Evolutionary conservation across 2,329 filamentous ascomycete species (phyloP).

Genomic region (Rhytidhysteron rufulum): DNA sequence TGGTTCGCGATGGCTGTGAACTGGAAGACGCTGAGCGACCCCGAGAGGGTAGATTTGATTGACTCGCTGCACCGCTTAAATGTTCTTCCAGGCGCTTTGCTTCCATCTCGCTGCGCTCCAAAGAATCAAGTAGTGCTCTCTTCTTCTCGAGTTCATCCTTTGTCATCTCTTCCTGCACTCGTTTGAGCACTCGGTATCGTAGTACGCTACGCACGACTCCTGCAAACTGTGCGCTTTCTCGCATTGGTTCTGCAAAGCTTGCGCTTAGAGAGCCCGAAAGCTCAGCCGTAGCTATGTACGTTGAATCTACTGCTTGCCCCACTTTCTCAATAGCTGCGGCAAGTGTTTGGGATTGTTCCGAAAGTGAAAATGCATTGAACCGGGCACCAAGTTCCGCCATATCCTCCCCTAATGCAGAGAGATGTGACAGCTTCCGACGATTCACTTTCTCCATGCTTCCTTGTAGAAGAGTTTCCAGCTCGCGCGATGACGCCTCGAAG

Average conservation of each 20-base stretch:
- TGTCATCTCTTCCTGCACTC: slow-evolving; percentile 96
- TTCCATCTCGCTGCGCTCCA: slow-evolving; percentile 92
- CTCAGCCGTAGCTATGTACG: slow-evolving; percentile 93
- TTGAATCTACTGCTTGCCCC: slow-evolving; percentile 91
- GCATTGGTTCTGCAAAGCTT: slow-evolving; percentile 94
- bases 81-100: slow-evolving; percentile 93
- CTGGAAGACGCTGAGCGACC: slow-evolving; percentile 64
- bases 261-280: slow-evolving; percentile 83
- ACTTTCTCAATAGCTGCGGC: slow-evolving; percentile 90
- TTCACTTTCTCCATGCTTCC: slow-evolving; percentile 98
- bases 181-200: slow-evolving; percentile 84
- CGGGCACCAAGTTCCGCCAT: slow-evolving; percentile 90
- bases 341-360: slow-evolving; percentile 82
- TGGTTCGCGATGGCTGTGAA: slow-evolving; percentile 43
- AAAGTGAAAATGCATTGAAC: slow-evolving; percentile 94
- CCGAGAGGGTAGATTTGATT: slow-evolving; percentile 57
- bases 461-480: slow-evolving; percentile 81
- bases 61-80: slow-evolving; percentile 53
- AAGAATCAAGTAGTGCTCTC: slow-evolving; percentile 70
- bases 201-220: slow-evolving; percentile 87
- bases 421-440: slow-evolving; percentile 77
- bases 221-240: slow-evolving; percentile 95
- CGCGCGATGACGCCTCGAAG: slow-evolving; percentile 88
- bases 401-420: slow-evolving; percentile 79
- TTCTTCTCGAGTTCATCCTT: slow-evolving; percentile 91